Conservation (phyloP, 2,329 filamentous ascomycete species). For the Penicillium sp. region DNA sequence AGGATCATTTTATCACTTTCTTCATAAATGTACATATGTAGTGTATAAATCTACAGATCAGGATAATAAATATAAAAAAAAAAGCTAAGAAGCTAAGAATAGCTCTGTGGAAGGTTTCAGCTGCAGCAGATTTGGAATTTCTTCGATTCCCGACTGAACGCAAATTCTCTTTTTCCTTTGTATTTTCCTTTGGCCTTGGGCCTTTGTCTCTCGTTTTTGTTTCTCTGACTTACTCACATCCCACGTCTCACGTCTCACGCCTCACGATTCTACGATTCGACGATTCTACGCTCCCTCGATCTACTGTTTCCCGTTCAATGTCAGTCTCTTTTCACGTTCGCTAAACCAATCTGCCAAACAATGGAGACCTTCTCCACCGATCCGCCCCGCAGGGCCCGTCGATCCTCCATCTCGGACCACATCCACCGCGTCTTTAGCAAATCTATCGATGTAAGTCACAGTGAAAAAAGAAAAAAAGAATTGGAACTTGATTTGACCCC, state of each 20-base stretch:
- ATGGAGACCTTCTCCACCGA: conserved; percentile 12
- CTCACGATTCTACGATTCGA: not conserved
- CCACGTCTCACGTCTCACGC: not conserved
- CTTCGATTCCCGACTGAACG: conserved; percentile 5
- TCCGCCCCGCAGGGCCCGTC: conserved; percentile 16
- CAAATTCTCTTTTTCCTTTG: not conserved
- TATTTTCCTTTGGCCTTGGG: not conserved
- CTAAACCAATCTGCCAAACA: not conserved
- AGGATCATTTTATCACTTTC: not conserved
- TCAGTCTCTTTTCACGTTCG: not conserved
- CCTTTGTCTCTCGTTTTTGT: conserved; percentile 1
- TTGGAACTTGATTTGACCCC: not conserved
- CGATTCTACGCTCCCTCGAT: not conserved
- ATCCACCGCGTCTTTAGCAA: conserved; percentile 17
- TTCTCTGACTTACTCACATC: not conserved
- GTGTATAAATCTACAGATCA: not conserved
- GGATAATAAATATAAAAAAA: not conserved
- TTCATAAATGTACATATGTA: not conserved
- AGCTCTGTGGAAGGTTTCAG: conserved; percentile 17
- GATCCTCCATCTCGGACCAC: conserved; percentile 19
- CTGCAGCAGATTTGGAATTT: conserved; percentile 12
- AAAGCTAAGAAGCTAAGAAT: conserved; percentile 5
- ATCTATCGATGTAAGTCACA: conserved; percentile 12
- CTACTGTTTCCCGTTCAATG: not conserved
- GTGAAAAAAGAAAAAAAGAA: not conserved